Base-by-base conservation (phyloP, 116 monocot genomes). In the Trichopus zeylanicus region DNA sequence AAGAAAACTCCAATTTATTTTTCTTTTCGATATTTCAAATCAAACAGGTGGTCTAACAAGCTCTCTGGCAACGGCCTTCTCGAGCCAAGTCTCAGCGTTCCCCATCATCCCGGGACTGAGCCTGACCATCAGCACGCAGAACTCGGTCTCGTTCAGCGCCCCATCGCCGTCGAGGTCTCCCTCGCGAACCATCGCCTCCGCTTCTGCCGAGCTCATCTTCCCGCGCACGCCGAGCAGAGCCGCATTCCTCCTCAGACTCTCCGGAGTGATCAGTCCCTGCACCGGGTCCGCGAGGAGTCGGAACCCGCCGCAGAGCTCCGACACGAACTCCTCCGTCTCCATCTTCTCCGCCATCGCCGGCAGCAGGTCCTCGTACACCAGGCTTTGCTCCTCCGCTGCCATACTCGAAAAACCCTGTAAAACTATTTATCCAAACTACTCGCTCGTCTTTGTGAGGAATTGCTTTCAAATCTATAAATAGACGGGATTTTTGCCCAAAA, bases 91-190 rank as follows among this genome's bases (percentile, higher is more conserved):
- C 59, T 33, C 63, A n/a, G 75, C 62, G 11, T 76, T 51, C 5
- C 51, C 51, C 64, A 75, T 64, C 29, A 75, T 63, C 39, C 46
- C 63, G 2, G 75, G 69, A 57, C 69, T 75, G 13, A 75, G 63
- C 32, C 69, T 48, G 15, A 75, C 56, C 75, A 69, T 75, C 2
- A 75, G 59, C 25, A 75, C 52, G 28, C 69, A 75, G 39, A 75
- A 75, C 57, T 75, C 75, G 0, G 51, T 58, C 64, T 64, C 31
- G 25, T 69, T 47, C 19, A 75, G 69, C 13, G 59, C 75, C n/a
- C 68, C 63, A 21, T 75, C 75, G 3, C 75, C 75, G 22, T 75
- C 69, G 22, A 75, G 8, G 49, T 75, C 75, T 23, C 75, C 75
- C 37, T 75, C 75, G 29, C 49, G 21, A 28, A 69, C 64, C 75